Evolutionary conservation across 2,329 filamentous ascomycete genomes (phyloP).

Genomic region (Botrytis fragariae): DNA sequence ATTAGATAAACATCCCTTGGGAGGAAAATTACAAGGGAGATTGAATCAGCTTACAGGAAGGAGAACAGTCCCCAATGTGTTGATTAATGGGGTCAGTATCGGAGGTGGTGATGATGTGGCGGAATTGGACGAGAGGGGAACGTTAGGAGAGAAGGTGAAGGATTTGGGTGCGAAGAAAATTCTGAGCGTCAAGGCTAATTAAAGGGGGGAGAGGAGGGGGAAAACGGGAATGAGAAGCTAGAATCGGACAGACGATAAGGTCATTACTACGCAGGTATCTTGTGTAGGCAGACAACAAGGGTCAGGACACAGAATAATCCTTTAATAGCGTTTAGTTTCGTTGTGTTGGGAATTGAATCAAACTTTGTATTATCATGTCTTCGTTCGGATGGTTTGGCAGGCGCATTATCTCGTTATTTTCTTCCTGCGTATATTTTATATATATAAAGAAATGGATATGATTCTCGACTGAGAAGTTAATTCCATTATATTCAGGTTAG

Average conservation of each 20-base stretch:
- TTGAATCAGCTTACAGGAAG: slow-evolving; percentile 74
- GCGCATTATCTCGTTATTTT: not conserved
- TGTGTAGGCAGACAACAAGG: not conserved
- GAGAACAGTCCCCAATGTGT: slow-evolving; percentile 84
- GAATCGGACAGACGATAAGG: not conserved
- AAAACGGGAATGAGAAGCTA: not conserved
- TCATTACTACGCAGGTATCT: not conserved
- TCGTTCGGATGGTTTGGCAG: too few relatives aligned
- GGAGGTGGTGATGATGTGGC: slow-evolving; percentile 87
- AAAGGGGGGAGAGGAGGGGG: not conserved
- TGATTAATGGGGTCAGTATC: slow-evolving; percentile 84
- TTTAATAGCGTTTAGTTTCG: not conserved
- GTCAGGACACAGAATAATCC: not conserved
- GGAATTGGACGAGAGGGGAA: slow-evolving; percentile 64
- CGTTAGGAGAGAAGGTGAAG: slow-evolving; percentile 69
- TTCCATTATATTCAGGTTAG: not conserved
- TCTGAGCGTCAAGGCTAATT: not conserved
- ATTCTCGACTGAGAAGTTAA: not conserved
- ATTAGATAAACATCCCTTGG: slow-evolving; percentile 78
- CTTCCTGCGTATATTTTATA: not conserved
- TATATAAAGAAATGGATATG: too few relatives aligned
- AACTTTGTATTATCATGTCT: not conserved
- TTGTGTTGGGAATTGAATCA: not conserved
- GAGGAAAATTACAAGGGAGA: slow-evolving; percentile 66
- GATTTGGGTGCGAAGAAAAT: slow-evolving; percentile 67